These are phyloP conservation scores for Zea luxurians DNA, from an alignment of 176 grass and related monocot genomes.

Conservation along the genomic window DNA sequence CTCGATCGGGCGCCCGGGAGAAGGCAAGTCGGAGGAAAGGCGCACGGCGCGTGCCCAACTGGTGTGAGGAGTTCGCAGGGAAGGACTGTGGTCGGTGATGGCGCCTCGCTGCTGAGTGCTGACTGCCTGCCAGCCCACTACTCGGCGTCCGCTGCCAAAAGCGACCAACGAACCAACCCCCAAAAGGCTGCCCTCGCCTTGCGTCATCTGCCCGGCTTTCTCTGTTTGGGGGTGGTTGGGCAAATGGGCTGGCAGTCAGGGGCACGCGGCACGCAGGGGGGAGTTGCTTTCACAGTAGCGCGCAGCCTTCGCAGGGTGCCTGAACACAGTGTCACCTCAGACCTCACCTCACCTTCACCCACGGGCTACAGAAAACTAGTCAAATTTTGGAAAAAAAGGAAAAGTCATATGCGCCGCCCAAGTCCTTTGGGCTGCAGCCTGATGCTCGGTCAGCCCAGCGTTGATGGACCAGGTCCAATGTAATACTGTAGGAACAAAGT, in stretches of 20 bases:
- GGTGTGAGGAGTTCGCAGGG: not conserved
- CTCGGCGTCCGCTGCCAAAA: constrained; percentile 23
- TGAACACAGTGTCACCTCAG: not conserved
- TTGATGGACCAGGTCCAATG: not conserved
- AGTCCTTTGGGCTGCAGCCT: not conserved
- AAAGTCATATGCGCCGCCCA: not conserved
- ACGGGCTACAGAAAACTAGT: not conserved
- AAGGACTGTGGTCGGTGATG: constrained; percentile 43
- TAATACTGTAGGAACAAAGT: no score
- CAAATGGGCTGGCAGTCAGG: not conserved
- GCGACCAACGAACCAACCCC: constrained; percentile 32
- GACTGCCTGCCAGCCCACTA: constrained; percentile 28
- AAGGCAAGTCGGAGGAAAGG: no score
- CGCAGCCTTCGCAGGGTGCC: not conserved
- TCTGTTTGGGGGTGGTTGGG: constrained; percentile 25
- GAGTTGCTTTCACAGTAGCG: not conserved
- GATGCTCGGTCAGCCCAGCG: not conserved
- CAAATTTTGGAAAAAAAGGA: not conserved
- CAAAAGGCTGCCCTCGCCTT: constrained; percentile 5
- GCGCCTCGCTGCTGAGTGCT: constrained; percentile 6
- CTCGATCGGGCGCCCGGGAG: not conserved
- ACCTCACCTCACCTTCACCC: no score
- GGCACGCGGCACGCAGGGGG: not conserved
- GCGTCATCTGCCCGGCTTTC: constrained; percentile 23
- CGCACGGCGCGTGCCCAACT: not conserved